Percentiles rank a stretch among this genome's conserved stretches.
Conservation (phyloP, 2,329 filamentous ascomycete genomes). For the Neonectria ditissima region DNA sequence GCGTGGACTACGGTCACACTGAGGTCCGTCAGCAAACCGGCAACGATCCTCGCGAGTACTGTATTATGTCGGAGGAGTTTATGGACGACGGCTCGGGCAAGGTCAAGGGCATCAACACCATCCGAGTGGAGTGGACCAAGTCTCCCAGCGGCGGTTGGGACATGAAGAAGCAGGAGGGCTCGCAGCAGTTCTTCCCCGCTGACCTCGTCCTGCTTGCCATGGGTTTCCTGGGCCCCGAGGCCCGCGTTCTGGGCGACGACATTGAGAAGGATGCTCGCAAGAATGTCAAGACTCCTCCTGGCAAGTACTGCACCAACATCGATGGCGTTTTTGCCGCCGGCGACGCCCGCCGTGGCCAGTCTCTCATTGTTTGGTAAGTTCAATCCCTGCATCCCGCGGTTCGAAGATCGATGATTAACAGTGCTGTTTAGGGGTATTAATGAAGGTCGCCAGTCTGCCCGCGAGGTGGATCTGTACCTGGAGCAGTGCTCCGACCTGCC, state of each 20-base stretch:
- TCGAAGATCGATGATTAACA: conserved; percentile 12
- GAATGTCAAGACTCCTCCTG: conserved; percentile 93
- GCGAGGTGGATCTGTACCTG: conserved; percentile 91
- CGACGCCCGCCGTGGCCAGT: conserved; percentile 95
- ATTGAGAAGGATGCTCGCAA: conserved; percentile 93
- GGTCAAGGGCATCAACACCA: conserved; percentile 95
- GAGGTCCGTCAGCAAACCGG: conserved; percentile 97
- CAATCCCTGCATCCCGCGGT: neutral
- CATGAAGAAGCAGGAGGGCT: conserved; percentile 96
- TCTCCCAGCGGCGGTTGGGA: conserved; percentile 92
- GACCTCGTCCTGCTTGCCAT: conserved; percentile 95
- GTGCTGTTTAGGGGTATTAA: conserved; percentile 82
- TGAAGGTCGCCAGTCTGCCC: conserved; percentile 91
- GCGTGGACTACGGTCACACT: conserved; percentile 96
- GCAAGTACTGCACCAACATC: conserved; percentile 89
- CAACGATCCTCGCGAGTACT: conserved; percentile 95
- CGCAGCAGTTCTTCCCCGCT: conserved; percentile 95
- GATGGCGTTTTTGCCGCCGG: conserved; percentile 92
- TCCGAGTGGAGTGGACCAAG: conserved; percentile 96
- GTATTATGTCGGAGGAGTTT: conserved; percentile 98
- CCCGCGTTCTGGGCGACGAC: conserved; percentile 84
- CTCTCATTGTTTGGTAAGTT: conserved; percentile 91
- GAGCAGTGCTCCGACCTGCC: conserved; percentile 84
- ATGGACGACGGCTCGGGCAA: conserved; percentile 88
- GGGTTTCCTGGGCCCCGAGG: conserved; percentile 96